These are phyloP conservation scores for Hypomontagnella submonticulosa DNA, from an alignment of 495 filamentous ascomycete species.

Conservation along the genomic window DNA sequence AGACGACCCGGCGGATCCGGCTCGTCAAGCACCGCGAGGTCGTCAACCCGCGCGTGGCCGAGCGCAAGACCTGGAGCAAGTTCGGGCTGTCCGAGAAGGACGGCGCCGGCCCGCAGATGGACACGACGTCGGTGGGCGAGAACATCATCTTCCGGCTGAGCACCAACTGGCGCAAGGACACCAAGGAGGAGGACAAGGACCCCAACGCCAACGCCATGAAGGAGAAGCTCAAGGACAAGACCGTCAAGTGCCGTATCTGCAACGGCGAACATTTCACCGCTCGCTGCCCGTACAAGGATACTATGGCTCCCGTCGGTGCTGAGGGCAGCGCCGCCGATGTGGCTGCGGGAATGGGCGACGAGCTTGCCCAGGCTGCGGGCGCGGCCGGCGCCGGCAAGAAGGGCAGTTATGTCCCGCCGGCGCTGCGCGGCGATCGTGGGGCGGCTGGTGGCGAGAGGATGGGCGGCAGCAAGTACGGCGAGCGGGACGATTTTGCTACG, in stretches of 20 bases:
- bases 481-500: slow-evolving; percentile 95
- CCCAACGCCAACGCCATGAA: slow-evolving; percentile 84
- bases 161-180: slow-evolving; percentile 89
- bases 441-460: slow-evolving; percentile 81
- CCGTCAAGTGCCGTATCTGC: slow-evolving; percentile 99
- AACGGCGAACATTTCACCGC: slow-evolving; percentile 98
- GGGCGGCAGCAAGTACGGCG: slow-evolving; percentile 85
- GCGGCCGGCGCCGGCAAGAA: slow-evolving; percentile 67
- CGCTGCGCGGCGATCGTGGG: slow-evolving; percentile 78
- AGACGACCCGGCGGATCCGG: slow-evolving; percentile 93
- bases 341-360: slow-evolving; percentile 65
- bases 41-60: slow-evolving; percentile 95
- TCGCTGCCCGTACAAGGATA: slow-evolving; percentile 79
- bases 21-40: slow-evolving; percentile 87
- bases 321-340: slow-evolving; percentile 63
- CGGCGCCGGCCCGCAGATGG: slow-evolving; percentile 73
- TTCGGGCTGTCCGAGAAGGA: slow-evolving; percentile 81
- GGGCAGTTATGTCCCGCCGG: slow-evolving; percentile 90
- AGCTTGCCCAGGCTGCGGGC: slow-evolving; percentile 51
- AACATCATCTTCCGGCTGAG: slow-evolving; percentile 95
- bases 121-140: slow-evolving; percentile 93
- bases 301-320: slow-evolving; percentile 67
- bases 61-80: slow-evolving; percentile 90
- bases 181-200: slow-evolving; percentile 79
- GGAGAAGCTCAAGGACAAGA: slow-evolving; percentile 96